Evolutionary conservation across 2,329 filamentous ascomycete genomes (phyloP).

Genomic region (Colletotrichum sp.): DNA sequence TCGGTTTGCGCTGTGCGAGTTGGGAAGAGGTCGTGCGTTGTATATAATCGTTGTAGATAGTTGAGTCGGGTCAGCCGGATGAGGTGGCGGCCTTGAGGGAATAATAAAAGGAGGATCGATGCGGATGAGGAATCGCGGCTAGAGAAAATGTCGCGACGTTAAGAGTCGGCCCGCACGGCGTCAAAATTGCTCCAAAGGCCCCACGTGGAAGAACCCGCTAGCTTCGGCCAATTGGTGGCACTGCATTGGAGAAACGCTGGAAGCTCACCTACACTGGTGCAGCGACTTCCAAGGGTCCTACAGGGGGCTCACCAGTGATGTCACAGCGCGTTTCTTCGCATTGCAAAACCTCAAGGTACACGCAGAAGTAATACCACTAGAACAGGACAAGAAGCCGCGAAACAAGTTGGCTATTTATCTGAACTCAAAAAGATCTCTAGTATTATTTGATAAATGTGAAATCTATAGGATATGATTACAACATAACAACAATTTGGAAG

Average conservation of each 20-base stretch:
- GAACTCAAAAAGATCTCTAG: neutral
- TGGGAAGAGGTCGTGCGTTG: neutral
- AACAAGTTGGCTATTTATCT: neutral
- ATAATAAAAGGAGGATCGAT: neutral
- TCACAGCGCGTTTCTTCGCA: neutral
- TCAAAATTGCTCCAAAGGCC: slow-evolving; percentile 12
- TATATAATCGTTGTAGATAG: neutral
- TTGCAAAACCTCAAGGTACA: neutral
- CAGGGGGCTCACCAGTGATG: neutral
- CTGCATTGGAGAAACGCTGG: neutral
- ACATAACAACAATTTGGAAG: neutral
- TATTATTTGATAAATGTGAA: too few species aligned
- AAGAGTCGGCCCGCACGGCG: neutral
- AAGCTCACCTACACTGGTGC: neutral
- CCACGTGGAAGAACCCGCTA: slow-evolving; percentile 1
- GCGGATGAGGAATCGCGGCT: neutral
- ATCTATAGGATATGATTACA: neutral
- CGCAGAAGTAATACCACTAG: neutral
- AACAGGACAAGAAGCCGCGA: neutral
- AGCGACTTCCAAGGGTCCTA: slow-evolving; percentile 1
- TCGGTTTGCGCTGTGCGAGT: neutral
- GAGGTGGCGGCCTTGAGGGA: neutral
- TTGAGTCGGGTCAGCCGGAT: neutral
- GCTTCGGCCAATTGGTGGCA: neutral
- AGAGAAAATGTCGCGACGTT: slow-evolving; percentile 3